Evolutionary conservation across 345 rosid genomes (phyloP), one percentile per base, ranked within the genome.

Genomic region (Lumnitzera racemosa): DNA sequence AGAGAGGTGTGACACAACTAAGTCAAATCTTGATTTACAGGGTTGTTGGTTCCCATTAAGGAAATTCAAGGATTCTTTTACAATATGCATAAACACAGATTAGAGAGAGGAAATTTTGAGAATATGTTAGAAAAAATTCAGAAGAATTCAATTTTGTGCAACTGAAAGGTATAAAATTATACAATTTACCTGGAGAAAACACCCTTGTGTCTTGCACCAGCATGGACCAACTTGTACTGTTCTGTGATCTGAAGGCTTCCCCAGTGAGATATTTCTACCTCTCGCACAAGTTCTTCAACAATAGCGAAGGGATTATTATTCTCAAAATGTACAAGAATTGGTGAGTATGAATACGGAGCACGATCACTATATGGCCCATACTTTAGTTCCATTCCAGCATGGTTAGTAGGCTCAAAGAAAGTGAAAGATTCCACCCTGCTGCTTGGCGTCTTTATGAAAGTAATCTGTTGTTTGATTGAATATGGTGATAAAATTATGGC

Each of bases 251-350:
- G 98, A 73, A 95, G 54, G 69, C 74, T 95, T 46, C 99, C 99
- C 99, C 99, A 95, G 69, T 95, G 99, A 62, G 99, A 95, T 72
- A 95, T 77, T 74, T 95, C 99, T 54, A 95, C 76, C 69, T 95
- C 96, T 25, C 96, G 85, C 24, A 80, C 90, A 65, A 94, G 96
- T 79, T 90, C 97, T 84, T 95, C 94, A 66, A 95, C 99, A 70
- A 95, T 92, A 53, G 98, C 88, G 72, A 95, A 95, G 24, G 99
- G 95, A 75, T 80, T 79, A 79, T 90, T 95, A 67, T 90, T 90
- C 85, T 95, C 96, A 55, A 82, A 85, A 73, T 95, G 99, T 67
- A 95, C 63, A 53, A 81, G 73, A 60, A 95, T 66, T 2, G 99
- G 96, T 61, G 94, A 71, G 77, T 75, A 80, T 46, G 98, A 80